Percentiles rank a stretch among this genome's conserved stretches.
These are phyloP conservation scores for Nakataea oryzae DNA, from an alignment of 2,329 filamentous ascomycete species.

Conservation along the genomic window DNA sequence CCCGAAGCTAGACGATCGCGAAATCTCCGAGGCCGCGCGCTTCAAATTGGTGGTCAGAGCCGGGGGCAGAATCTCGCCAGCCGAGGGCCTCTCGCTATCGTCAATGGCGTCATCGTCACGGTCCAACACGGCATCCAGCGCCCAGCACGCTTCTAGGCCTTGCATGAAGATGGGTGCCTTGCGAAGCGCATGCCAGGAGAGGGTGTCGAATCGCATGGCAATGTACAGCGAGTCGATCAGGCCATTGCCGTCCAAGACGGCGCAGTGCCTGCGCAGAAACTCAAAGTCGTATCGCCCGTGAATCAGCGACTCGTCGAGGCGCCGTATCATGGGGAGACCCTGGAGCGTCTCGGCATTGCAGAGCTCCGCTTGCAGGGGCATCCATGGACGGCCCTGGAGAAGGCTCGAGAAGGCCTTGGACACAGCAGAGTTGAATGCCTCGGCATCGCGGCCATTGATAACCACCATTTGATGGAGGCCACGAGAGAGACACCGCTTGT, in stretches of 20 bases:
- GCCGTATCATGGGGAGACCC: slow-evolving; percentile 49
- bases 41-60: slow-evolving; percentile 29
- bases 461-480: slow-evolving; percentile 48
- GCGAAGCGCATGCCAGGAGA: slow-evolving; percentile 45
- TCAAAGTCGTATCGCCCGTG: slow-evolving; percentile 33
- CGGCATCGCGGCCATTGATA: slow-evolving; percentile 35
- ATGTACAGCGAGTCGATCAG: slow-evolving; percentile 51
- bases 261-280: slow-evolving; percentile 43
- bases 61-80: slow-evolving; percentile 32
- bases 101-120: slow-evolving; percentile 16
- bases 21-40: slow-evolving; percentile 41
- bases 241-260: slow-evolving; percentile 41
- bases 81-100: slow-evolving; percentile 22
- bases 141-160: slow-evolving; percentile 45
- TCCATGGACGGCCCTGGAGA: slow-evolving; percentile 40
- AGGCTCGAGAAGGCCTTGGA: slow-evolving; percentile 36
- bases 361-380: slow-evolving; percentile 46
- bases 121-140: slow-evolving; percentile 39
- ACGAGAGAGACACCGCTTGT: slow-evolving; percentile 49
- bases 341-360: slow-evolving; percentile 44
- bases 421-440: slow-evolving; percentile 38
- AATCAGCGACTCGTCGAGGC: slow-evolving; percentile 32
- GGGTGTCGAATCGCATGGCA: slow-evolving; percentile 39
- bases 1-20: slow-evolving; percentile 35
- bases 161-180: slow-evolving; percentile 35